Conservation (phyloP, 2,329 filamentous ascomycete species). For the Colletotrichum brevisporum region DNA sequence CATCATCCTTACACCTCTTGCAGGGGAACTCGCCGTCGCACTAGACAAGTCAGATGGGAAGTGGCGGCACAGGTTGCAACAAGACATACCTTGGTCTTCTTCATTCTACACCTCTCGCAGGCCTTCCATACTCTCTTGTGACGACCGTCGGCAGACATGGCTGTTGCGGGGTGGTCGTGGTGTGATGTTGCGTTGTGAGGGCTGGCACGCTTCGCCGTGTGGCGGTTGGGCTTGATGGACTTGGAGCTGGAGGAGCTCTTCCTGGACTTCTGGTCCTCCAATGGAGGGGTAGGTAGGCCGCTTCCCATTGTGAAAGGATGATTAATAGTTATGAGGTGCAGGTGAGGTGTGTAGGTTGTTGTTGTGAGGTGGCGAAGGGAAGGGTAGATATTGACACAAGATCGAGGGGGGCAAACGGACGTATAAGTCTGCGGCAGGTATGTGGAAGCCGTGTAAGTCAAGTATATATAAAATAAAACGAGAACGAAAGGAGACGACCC, state of each 20-base stretch:
- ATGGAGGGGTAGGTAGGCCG: constrained; percentile 66
- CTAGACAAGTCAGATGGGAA: constrained; percentile 49
- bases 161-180: constrained; percentile 54
- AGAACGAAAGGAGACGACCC: constrained; percentile 33
- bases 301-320: constrained; percentile 60
- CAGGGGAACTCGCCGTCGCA: constrained; percentile 77
- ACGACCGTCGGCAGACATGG: constrained; percentile 63
- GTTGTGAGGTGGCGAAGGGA: constrained; percentile 3
- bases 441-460: constrained; percentile 35
- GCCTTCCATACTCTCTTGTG: constrained; percentile 78
- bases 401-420: constrained; percentile 30
- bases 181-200: constrained; percentile 55
- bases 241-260: constrained; percentile 60
- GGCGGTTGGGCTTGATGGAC: constrained; percentile 64
- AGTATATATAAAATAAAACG: constrained; percentile 36
- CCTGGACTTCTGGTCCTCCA: constrained; percentile 61
- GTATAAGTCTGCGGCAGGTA: constrained; percentile 26
- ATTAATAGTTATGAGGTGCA: constrained; percentile 19
- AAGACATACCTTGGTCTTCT: constrained; percentile 74
- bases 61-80: neutral
- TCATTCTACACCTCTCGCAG: constrained; percentile 77
- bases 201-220: constrained; percentile 65
- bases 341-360: neutral
- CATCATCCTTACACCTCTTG: constrained; percentile 77
- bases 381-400: neutral